Evolutionary conservation across 2,329 filamentous ascomycete species (phyloP).

Genomic region (Colletotrichum sp.): DNA sequence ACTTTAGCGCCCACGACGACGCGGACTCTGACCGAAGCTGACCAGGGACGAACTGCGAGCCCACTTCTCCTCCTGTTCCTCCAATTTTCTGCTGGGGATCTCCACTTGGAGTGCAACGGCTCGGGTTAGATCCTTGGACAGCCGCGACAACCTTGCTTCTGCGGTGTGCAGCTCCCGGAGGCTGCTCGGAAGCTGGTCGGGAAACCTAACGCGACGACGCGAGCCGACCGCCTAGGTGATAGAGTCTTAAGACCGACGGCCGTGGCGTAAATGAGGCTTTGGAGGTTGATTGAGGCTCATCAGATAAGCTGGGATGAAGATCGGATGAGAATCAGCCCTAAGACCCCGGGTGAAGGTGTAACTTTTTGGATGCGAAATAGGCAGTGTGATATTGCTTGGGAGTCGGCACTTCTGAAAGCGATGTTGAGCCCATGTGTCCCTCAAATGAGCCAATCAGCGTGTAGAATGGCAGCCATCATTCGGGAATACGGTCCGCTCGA

Average conservation of each 20-base stretch:
- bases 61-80: background rate
- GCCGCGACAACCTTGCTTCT: background rate
- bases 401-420: background rate
- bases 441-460: background rate
- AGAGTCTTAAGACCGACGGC: background rate
- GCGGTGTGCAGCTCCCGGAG: background rate
- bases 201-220: background rate
- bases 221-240: background rate
- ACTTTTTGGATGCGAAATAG: background rate
- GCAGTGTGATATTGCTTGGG: background rate
- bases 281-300: background rate
- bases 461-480: background rate
- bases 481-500: background rate
- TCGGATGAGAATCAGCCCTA: background rate
- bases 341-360: background rate
- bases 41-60: background rate
- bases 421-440: background rate
- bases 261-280: background rate
- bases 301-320: background rate
- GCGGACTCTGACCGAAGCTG: conserved; percentile 16
- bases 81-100: background rate
- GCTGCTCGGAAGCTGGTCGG: background rate
- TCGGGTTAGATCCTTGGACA: background rate
- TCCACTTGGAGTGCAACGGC: background rate
- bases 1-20: background rate